Evolutionary conservation across 768 basidiomycete species (phyloP).

Genomic region (Chalciporus piperatus): DNA sequence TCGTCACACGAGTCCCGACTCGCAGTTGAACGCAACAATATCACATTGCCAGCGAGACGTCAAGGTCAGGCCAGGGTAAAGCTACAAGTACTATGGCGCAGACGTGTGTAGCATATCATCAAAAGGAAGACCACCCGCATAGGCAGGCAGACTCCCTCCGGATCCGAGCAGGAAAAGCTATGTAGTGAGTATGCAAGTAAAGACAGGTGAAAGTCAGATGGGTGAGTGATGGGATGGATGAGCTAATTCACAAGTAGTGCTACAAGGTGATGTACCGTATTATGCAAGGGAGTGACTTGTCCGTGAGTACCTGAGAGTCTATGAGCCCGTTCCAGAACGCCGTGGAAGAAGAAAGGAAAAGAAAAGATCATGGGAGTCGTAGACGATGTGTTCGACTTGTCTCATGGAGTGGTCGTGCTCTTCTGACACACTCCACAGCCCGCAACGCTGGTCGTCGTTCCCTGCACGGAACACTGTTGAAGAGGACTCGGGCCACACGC

Average conservation of each 20-base stretch:
- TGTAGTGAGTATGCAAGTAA: not conserved
- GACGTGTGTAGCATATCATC: not conserved
- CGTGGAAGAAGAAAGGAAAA: not conserved
- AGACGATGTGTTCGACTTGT: not conserved
- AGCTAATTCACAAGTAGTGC: no score
- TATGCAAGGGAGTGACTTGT: not conserved
- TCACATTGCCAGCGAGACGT: not conserved
- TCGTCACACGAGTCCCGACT: no score
- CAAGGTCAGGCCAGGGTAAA: not conserved
- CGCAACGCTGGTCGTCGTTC: constrained; percentile 18
- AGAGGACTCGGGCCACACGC: constrained; percentile 13
- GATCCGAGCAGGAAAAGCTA: not conserved
- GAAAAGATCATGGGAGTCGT: not conserved
- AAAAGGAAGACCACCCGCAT: not conserved
- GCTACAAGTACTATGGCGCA: not conserved
- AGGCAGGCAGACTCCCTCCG: not conserved
- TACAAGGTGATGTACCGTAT: constrained; percentile 11
- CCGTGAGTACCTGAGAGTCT: constrained; percentile 1
- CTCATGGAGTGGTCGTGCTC: constrained; percentile 6
- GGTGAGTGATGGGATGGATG: no score
- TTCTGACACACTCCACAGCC: constrained; percentile 26
- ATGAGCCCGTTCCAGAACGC: constrained; percentile 1
- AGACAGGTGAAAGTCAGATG: not conserved
- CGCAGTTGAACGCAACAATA: no score
- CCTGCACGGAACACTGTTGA: constrained; percentile 21